Conservation (phyloP, 371 early-diverging fungal genomes). For the Polyrhizophydium stewartii region DNA sequence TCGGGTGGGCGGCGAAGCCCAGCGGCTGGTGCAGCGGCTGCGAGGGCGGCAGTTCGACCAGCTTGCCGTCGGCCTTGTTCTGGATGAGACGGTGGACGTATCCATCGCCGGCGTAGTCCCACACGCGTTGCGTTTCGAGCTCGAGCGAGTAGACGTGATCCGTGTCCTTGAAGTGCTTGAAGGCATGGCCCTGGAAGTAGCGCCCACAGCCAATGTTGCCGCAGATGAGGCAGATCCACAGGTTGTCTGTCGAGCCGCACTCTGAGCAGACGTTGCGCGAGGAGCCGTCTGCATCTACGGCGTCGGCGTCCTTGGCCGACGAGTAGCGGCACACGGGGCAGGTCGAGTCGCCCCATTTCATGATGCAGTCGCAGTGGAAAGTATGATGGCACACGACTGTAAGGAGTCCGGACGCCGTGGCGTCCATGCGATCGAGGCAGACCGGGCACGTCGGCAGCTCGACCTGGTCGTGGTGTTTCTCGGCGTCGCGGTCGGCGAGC, state of each 20-base stretch:
- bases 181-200: conserved; percentile 80
- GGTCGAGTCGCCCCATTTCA: conserved; percentile 83
- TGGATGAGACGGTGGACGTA: conserved; percentile 91
- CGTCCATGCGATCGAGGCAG: conserved; percentile 89
- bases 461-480: conserved; percentile 17
- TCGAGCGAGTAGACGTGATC: conserved; percentile 84
- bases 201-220: conserved; percentile 62
- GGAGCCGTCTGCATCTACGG: conserved; percentile 17
- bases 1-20: neutral
- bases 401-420: conserved; percentile 72
- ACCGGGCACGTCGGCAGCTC: conserved; percentile 92
- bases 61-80: conserved; percentile 81
- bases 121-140: conserved; percentile 89
- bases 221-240: conserved; percentile 96
- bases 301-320: conserved; percentile 29
- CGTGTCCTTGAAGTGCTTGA: conserved; percentile 74
- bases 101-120: conserved; percentile 96
- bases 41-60: conserved; percentile 77
- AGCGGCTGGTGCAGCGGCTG: conserved; percentile 5
- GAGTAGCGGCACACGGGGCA: conserved; percentile 92
- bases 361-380: conserved; percentile 82
- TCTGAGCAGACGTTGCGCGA: conserved; percentile 57
- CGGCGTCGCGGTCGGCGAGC: too few relatives aligned
- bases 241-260: conserved; percentile 66
- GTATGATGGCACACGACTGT: conserved; percentile 93